phyloP scores from a whole-genome alignment of 805 yeast genomes.

The Candida patagonica region DNA sequence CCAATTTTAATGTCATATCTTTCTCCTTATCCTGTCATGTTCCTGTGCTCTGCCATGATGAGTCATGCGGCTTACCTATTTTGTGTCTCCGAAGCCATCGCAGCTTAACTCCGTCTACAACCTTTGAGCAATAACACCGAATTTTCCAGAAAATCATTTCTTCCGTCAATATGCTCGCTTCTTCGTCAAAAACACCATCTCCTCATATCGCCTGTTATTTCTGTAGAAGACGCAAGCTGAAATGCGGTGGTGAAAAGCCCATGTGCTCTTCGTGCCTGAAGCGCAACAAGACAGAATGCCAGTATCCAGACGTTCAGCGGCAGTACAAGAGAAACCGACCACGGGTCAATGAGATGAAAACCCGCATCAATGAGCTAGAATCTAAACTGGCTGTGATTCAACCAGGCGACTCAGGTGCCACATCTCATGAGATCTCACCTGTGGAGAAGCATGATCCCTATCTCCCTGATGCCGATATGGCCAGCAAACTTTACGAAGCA shows the following conservation, averaged over 20 bases:
- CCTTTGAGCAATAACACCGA: too few species aligned
- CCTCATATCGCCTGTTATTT: constrained; percentile 24
- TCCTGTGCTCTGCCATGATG: too few species aligned
- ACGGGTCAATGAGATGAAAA: constrained; percentile 25
- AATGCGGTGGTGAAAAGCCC: constrained; percentile 27
- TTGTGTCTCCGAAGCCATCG: too few species aligned
- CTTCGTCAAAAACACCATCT: too few species aligned
- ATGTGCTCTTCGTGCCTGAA: constrained; percentile 26
- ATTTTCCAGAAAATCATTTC: too few species aligned
- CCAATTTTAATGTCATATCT: too few species aligned
- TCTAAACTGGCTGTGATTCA: background rate
- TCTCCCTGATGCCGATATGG: background rate
- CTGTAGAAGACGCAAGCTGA: constrained; percentile 27
- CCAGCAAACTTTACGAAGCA: background rate
- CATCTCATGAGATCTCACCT: background rate
- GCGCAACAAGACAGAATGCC: constrained; percentile 23
- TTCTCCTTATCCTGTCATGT: too few species aligned
- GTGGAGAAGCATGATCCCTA: background rate
- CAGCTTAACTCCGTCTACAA: too few species aligned
- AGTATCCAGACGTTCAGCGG: constrained; percentile 24
- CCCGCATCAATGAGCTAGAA: constrained; percentile 21
- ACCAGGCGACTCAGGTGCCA: background rate
- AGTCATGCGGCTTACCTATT: too few species aligned
- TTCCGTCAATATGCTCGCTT: too few species aligned
- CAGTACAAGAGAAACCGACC: constrained; percentile 28